Evolutionary conservation across 2,329 filamentous ascomycete genomes (phyloP).

Genomic region (Teratosphaeria viscida): DNA sequence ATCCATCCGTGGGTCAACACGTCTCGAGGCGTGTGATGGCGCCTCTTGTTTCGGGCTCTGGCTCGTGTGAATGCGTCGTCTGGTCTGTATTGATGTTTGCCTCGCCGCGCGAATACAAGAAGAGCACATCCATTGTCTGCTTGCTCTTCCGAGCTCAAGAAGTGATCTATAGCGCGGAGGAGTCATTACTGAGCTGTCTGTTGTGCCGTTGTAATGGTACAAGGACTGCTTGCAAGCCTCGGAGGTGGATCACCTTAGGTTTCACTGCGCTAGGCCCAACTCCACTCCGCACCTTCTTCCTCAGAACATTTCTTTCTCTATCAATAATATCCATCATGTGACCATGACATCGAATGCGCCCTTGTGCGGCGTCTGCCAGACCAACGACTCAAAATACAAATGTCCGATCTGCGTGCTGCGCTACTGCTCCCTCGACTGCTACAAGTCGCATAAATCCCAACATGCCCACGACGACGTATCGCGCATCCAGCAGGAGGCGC

Average conservation of each 20-base stretch:
- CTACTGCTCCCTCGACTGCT: constrained; percentile 34
- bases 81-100: constrained; percentile 8
- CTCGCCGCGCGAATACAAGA: constrained; percentile 6
- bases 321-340: constrained; percentile 18
- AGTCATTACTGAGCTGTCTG: constrained; percentile 12
- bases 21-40: neutral
- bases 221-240: constrained; percentile 5
- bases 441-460: constrained; percentile 26
- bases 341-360: constrained; percentile 8
- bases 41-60: constrained; percentile 12
- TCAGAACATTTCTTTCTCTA: neutral
- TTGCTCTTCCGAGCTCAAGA: constrained; percentile 16
- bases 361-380: constrained; percentile 35
- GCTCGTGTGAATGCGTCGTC: constrained; percentile 21
- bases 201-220: neutral
- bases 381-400: constrained; percentile 39
- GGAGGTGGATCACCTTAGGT: constrained; percentile 7
- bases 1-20: constrained; percentile 47
- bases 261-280: constrained; percentile 5
- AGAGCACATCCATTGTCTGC: constrained; percentile 15
- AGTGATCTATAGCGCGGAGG: constrained; percentile 20
- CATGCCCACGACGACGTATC: constrained; percentile 16
- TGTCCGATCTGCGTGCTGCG: constrained; percentile 37
- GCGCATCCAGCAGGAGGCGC: neutral
- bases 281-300: neutral